These are phyloP conservation scores for Coniochaeta pulveracea DNA, from an alignment of 2,329 filamentous ascomycete species.

Conservation along the genomic window DNA sequence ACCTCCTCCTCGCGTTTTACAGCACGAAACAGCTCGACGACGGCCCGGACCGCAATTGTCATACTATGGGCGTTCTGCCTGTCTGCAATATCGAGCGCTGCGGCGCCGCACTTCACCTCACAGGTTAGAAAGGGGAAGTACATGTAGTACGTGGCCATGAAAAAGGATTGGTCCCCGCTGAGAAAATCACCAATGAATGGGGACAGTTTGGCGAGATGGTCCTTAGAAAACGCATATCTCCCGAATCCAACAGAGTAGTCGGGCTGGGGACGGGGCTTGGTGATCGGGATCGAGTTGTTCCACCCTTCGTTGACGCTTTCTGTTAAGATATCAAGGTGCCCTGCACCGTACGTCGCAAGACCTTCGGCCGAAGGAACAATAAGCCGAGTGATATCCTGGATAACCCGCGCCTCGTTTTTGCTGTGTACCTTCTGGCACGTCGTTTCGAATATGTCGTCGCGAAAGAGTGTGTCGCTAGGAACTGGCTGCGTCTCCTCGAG, in stretches of 20 bases:
- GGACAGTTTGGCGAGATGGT: slow-evolving; percentile 27
- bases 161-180: slow-evolving; percentile 22
- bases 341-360: slow-evolving; percentile 13
- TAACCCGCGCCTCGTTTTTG: slow-evolving; percentile 21
- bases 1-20: slow-evolving; percentile 25
- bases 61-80: slow-evolving; percentile 28
- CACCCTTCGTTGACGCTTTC: slow-evolving; percentile 3
- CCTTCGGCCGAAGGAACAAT: slow-evolving; percentile 22
- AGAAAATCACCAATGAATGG: slow-evolving; percentile 23
- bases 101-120: slow-evolving; percentile 33
- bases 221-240: slow-evolving; percentile 9
- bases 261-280: not conserved
- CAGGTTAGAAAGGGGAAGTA: slow-evolving; percentile 37
- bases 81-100: slow-evolving; percentile 22
- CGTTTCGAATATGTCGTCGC: slow-evolving; percentile 20
- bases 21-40: slow-evolving; percentile 25
- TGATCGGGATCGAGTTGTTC: slow-evolving; percentile 4
- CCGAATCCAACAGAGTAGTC: slow-evolving; percentile 3
- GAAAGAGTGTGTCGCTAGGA: slow-evolving; percentile 20
- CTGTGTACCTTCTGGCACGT: slow-evolving; percentile 17
- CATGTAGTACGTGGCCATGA: slow-evolving; percentile 32
- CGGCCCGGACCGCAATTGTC: slow-evolving; percentile 25
- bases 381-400: slow-evolving; percentile 19
- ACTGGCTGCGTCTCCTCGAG: slow-evolving; percentile 14
- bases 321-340: slow-evolving; percentile 13